These are phyloP conservation scores for Trichoderma arundinaceum DNA, from an alignment of 2,329 filamentous ascomycete genomes.

Conservation along the genomic window DNA sequence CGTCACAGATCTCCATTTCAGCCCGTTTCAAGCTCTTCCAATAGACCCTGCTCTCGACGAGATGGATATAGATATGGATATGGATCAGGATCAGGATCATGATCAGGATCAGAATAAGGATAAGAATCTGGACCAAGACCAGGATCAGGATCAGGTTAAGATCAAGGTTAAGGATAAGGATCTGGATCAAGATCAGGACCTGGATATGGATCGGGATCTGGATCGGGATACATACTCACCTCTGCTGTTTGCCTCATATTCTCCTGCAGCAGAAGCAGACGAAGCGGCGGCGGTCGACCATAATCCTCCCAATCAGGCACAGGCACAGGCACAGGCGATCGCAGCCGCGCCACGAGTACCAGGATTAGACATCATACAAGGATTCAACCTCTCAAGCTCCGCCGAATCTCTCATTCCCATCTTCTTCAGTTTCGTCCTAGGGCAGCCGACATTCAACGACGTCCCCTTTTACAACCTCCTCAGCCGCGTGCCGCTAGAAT, in stretches of 20 bases:
- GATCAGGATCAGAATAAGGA: too few relatives aligned
- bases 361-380: too few relatives aligned
- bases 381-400: too few relatives aligned
- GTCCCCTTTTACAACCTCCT: slow-evolving; percentile 8
- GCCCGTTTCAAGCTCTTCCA: background rate
- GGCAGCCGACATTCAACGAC: background rate
- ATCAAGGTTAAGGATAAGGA: too few relatives aligned
- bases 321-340: too few relatives aligned
- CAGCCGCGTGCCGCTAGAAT: background rate
- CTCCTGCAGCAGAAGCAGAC: background rate
- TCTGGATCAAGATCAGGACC: too few relatives aligned
- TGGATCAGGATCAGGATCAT: background rate
- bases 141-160: too few relatives aligned
- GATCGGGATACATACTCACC: background rate
- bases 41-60: background rate
- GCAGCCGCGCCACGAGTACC: background rate
- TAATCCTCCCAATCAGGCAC: background rate
- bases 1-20: background rate
- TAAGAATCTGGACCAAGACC: too few relatives aligned
- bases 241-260: background rate
- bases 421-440: background rate
- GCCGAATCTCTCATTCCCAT: too few relatives aligned
- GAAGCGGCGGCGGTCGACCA: background rate
- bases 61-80: background rate
- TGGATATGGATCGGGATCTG: too few relatives aligned